Conservation (phyloP, 73 alveolate species). For the Symbiodinium pilosum region DNA sequence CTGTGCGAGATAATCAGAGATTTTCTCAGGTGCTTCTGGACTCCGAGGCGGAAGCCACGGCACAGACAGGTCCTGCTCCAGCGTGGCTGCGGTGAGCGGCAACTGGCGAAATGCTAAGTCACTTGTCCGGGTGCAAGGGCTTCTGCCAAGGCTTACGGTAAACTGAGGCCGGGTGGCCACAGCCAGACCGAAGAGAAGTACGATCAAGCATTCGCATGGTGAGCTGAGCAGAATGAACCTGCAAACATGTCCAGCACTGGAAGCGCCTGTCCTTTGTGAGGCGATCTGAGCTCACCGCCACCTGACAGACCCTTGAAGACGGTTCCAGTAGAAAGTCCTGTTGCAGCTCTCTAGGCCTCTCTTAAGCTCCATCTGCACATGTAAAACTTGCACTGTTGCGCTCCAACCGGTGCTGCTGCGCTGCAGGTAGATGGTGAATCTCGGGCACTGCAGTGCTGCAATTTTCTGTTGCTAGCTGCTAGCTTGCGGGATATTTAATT, state of each 20-base stretch:
- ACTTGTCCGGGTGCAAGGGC: background rate
- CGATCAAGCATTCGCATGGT: background rate
- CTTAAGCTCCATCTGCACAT: background rate
- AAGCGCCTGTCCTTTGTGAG: background rate
- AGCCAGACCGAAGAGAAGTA: background rate
- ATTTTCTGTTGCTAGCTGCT: background rate
- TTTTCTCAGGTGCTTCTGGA: no score
- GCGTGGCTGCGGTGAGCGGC: background rate
- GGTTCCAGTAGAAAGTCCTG: slow-evolving; percentile 12
- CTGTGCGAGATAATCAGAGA: no score
- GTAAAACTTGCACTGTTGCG: background rate
- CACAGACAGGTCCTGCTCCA: background rate
- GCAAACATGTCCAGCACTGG: no score
- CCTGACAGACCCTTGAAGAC: background rate
- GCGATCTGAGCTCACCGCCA: background rate
- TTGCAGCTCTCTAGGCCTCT: background rate
- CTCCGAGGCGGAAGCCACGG: background rate
- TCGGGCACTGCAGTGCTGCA: background rate
- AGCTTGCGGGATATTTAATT: background rate
- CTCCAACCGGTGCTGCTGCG: slow-evolving; percentile 20
- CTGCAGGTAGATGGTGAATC: slow-evolving; percentile 6
- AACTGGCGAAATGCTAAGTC: background rate
- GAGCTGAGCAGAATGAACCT: slow-evolving; percentile 7
- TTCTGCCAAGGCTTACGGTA: no score
- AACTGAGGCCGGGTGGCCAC: background rate